phyloP scores from a whole-genome alignment of 169 alveolate species.

The Plasmodium yoelii region DNA sequence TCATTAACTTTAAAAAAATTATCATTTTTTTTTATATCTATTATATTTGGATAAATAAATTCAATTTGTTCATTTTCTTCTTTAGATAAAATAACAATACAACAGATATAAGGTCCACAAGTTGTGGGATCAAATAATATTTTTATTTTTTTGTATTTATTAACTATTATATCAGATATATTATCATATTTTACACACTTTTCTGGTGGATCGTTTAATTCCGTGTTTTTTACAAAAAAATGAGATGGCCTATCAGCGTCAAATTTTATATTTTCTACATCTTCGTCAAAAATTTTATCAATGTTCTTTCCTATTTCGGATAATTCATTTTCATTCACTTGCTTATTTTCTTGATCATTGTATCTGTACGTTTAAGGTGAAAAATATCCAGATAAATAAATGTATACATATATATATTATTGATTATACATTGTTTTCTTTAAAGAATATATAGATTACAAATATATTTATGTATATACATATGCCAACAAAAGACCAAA shows the following conservation, averaged over 20 bases:
- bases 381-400: neutral
- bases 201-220: conserved; percentile 8
- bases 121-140: conserved; percentile 32
- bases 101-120: conserved; percentile 61
- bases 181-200: neutral
- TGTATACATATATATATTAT: conserved; percentile 1
- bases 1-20: conserved; percentile 12
- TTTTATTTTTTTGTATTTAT: conserved; percentile 12
- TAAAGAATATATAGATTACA: neutral
- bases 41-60: conserved; percentile 50
- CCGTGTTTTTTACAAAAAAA: conserved; percentile 44
- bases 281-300: conserved; percentile 61
- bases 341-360: conserved; percentile 11
- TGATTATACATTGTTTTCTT: neutral
- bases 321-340: neutral
- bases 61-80: conserved; percentile 53
- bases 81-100: conserved; percentile 42
- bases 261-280: conserved; percentile 66
- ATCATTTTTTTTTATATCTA: conserved; percentile 23
- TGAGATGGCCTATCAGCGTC: conserved; percentile 47
- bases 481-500: neutral
- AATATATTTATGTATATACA: neutral
- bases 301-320: conserved; percentile 53
- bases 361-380: conserved; percentile 7
- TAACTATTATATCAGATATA: neutral